Percentiles rank a stretch among this genome's conserved stretches.
Evolutionary conservation across 345 rosid genomes (phyloP).

Genomic region (Brassica rapa): DNA sequence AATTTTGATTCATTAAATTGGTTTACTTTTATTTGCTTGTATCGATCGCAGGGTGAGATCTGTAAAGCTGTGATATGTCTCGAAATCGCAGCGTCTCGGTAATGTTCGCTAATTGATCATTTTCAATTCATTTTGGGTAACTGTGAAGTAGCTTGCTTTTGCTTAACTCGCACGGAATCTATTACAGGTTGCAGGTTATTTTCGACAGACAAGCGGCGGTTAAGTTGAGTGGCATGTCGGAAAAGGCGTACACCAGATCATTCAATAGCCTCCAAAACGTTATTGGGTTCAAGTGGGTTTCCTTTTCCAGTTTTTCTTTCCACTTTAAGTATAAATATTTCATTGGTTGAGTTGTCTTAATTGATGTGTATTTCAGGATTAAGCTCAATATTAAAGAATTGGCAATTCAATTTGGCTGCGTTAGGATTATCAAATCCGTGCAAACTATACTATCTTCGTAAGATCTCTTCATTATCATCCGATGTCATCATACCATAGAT

Average conservation of each 20-base stretch:
- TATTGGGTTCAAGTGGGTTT: slow-evolving; percentile 73
- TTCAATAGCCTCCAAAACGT: slow-evolving; percentile 79
- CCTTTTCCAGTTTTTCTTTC: neutral
- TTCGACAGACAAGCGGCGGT: slow-evolving; percentile 76
- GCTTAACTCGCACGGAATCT: neutral
- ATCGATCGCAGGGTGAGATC: slow-evolving; percentile 69
- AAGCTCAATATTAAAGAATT: slow-evolving; percentile 71
- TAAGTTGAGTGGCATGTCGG: slow-evolving; percentile 86
- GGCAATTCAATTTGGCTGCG: slow-evolving; percentile 88
- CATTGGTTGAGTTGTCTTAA: neutral
- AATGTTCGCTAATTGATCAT: neutral
- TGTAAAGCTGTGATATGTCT: slow-evolving; percentile 89
- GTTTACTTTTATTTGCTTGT: neutral
- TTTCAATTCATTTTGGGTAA: neutral
- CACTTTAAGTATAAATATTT: neutral
- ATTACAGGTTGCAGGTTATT: slow-evolving; percentile 56
- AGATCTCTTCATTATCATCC: slow-evolving; percentile 26
- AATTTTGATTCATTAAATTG: neutral
- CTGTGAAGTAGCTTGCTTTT: neutral
- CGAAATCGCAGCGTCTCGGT: slow-evolving; percentile 87
- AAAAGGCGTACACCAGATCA: slow-evolving; percentile 79
- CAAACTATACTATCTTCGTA: slow-evolving; percentile 68
- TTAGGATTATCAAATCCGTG: slow-evolving; percentile 81
- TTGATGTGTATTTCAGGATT: slow-evolving; percentile 45
- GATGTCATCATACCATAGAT: neutral